A percentile compares a stretch with the other conserved stretches of the same genome.
Evolutionary conservation across 345 rosid genomes (phyloP).

Genomic region (Eucalyptus urophylla): DNA sequence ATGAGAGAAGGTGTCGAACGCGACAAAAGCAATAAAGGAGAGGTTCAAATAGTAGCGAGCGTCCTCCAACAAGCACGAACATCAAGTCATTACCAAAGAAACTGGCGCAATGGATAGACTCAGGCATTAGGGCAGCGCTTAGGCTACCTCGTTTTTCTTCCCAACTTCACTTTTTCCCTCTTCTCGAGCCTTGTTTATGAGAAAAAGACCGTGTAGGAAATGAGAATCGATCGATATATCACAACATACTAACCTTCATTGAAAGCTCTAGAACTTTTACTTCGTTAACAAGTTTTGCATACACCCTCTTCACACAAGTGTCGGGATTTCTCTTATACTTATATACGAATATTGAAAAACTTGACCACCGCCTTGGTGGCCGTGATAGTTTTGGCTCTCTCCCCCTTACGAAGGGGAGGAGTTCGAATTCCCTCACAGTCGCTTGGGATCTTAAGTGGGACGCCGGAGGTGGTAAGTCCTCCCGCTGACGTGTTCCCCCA

Average conservation of each 20-base stretch:
- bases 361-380: neutral
- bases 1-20: neutral
- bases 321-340: neutral
- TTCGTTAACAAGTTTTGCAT: neutral
- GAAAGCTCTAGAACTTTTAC: neutral
- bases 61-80: neutral
- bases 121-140: neutral
- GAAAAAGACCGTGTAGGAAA: neutral
- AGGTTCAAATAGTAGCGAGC: neutral
- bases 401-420: no score
- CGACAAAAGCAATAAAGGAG: neutral
- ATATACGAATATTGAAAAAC: neutral
- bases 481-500: no score
- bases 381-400: no score
- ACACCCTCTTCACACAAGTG: neutral
- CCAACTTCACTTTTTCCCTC: neutral
- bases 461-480: no score
- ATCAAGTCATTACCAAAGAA: neutral
- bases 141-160: neutral
- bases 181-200: neutral
- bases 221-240: neutral
- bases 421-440: no score
- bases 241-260: neutral
- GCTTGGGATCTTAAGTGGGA: no score
- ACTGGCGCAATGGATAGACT: neutral